Evolutionary conservation across 805 yeast genomes (phyloP), one percentile per base, ranked within the genome.

Genomic region (Barnettozyma wickerhamii): DNA sequence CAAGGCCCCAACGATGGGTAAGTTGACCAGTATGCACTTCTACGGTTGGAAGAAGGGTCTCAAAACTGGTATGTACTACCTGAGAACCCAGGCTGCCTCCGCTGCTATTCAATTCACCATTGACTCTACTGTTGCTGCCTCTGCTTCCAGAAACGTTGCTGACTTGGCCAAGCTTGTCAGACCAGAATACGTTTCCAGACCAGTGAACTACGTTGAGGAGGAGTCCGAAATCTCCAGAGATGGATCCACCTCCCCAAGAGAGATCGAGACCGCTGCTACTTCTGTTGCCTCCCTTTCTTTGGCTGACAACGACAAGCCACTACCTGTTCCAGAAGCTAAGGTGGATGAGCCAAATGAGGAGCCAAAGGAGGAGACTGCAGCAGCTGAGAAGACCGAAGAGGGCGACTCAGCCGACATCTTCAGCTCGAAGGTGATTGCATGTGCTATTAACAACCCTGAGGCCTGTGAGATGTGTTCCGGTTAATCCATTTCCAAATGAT

Each of bases 381-480:
- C 53, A 13, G 33, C 47, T 57, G 63, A 54, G 53, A 50, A 43
- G 18, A 59, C 53, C 13, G 62, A 41, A 3, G 52, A 44, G 19
- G 60, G 47, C 20, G 70, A 63, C 28, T 69, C 66, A 50, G 62
- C 67, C 18, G 91, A 81, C 53, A 91, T 91, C 54, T 93, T 71
- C 75, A 87, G 91, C 65, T 84, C 95, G 19, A 83, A 90, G 66
- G 98, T 85, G 26, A 80, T 91, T 67, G 96, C 96, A 27, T 91
- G 99, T 73, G 95, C 97, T 42, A 89, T 93, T 63, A 81, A 85
- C 64, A 91, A 93, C 71, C 97, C 97, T 45, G 98, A 87, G 69
- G 79, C 98, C 37, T 91, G 99, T 69, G 91, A 91, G 60, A 93
- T 93, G 98, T 93, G 99, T 73, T 91, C 98, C 45, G 98, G 98